Evolutionary conservation across 2,329 filamentous ascomycete genomes (phyloP).

Genomic region (Botrytis tulipae): DNA sequence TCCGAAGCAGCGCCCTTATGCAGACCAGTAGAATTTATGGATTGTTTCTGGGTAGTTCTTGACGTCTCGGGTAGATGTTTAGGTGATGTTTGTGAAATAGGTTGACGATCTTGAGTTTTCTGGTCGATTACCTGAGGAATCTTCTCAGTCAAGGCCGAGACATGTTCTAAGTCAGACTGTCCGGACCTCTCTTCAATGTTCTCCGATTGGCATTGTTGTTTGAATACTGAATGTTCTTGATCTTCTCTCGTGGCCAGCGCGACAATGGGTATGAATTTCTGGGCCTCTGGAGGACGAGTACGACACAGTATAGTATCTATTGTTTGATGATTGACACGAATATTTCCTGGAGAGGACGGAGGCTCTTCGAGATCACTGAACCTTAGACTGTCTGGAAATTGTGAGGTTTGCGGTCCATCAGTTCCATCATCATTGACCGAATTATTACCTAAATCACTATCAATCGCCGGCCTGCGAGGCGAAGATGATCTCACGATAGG

Average conservation of each 20-base stretch:
- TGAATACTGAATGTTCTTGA: neutral
- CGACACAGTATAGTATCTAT: slow-evolving; percentile 28
- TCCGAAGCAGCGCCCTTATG: neutral
- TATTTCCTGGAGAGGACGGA: slow-evolving; percentile 23
- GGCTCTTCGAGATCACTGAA: slow-evolving; percentile 20
- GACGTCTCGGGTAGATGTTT: neutral
- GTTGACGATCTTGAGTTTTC: neutral
- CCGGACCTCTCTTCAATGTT: neutral
- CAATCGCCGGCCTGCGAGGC: neutral
- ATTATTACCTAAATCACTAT: neutral
- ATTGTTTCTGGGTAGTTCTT: neutral
- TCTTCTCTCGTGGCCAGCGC: neutral
- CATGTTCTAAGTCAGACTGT: neutral
- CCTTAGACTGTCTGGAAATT: neutral
- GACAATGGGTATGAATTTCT: neutral
- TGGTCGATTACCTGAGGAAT: neutral
- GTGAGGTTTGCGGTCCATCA: neutral
- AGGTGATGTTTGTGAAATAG: neutral
- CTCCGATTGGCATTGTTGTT: neutral
- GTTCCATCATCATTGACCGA: neutral
- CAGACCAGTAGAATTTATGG: neutral
- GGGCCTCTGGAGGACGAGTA: slow-evolving; percentile 2
- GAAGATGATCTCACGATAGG: neutral
- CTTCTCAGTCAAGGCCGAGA: neutral
- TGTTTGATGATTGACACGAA: slow-evolving; percentile 28